Evolutionary conservation across 352 stramenopile genomes (phyloP), one percentile per base, ranked within the genome.

Genomic region (Plasmopara viticola): DNA sequence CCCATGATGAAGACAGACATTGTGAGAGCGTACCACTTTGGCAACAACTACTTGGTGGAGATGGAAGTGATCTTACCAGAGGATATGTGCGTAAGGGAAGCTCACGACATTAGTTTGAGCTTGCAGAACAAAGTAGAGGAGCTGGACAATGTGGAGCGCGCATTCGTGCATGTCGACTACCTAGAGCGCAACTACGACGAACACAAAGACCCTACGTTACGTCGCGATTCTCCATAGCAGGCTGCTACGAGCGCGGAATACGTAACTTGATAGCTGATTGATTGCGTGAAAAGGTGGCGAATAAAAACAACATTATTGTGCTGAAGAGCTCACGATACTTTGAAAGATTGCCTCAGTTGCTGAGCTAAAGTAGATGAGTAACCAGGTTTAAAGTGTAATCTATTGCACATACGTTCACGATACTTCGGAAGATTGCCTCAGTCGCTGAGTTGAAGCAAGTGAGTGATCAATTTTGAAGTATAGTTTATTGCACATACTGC

Each of bases 91-190:
- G 75, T 99, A 10, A 83, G 85, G 48, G 90, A 97, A 41, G 88
- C 85, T 33, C 95, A 99, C 72, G 95, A 99, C 67, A 95, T 98
- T 53, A 97, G 92, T 44, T 86, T 98, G 53, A 94, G 94, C 51
- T 77, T 99, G 44, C 95, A 99, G 62, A 86, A 97, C 59, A 96
- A 97, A 62, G 92, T 99, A 62, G 95, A 99, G 66, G 82, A 72
- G 38, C 65, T 96, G n/a, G 88, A 97, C 56, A 87, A 94, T 62
- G 95, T 99, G 10, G 95, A 99, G 75, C 86, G 95, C 40, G 96
- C 93, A 44, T 99, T 99, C 72, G 95, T 99, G 41, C 95, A 99
- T 62, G 95, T 98, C 45, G 95, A 98, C 78, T 98, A 98, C 61
- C 70, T 95, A 41, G 73, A 78, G 43, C 84, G 84, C 39, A 84